phyloP scores from a whole-genome alignment of 306 rosid genomes.

The Trichosanthes cucumerina region DNA sequence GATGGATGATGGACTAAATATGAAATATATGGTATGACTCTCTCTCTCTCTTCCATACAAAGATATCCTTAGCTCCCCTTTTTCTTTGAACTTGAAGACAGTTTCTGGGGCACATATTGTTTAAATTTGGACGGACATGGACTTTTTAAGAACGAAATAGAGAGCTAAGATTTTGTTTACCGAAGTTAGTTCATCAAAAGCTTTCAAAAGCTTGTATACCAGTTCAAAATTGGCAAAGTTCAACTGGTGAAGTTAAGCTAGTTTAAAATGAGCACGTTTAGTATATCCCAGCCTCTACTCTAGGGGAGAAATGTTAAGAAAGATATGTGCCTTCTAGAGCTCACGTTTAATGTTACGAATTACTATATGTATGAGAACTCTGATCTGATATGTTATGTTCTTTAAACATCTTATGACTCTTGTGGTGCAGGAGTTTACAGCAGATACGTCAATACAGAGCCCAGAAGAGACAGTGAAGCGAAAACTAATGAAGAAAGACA shows the following conservation, averaged over 20 bases:
- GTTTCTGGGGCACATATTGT: no score
- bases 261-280: background rate
- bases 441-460: slow-evolving; percentile 38
- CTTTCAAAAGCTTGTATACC: background rate
- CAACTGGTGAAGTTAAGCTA: background rate
- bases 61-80: background rate
- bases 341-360: background rate
- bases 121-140: no score
- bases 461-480: slow-evolving; percentile 62
- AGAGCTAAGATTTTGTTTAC: background rate
- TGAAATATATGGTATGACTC: slow-evolving; percentile 51
- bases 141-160: no score
- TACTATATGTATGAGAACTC: background rate
- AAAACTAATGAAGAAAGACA: slow-evolving; percentile 51
- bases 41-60: background rate
- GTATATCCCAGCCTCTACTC: background rate
- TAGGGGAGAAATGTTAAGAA: background rate
- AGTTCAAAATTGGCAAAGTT: background rate
- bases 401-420: background rate
- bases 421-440: slow-evolving; percentile 41
- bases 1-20: slow-evolving; percentile 32
- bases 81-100: background rate
- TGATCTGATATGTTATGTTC: background rate
- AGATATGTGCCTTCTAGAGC: background rate
- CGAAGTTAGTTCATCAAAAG: background rate